These are phyloP conservation scores for Talaromyces sp. DNA, from an alignment of 2,329 filamentous ascomycete species.

Conservation along the genomic window DNA sequence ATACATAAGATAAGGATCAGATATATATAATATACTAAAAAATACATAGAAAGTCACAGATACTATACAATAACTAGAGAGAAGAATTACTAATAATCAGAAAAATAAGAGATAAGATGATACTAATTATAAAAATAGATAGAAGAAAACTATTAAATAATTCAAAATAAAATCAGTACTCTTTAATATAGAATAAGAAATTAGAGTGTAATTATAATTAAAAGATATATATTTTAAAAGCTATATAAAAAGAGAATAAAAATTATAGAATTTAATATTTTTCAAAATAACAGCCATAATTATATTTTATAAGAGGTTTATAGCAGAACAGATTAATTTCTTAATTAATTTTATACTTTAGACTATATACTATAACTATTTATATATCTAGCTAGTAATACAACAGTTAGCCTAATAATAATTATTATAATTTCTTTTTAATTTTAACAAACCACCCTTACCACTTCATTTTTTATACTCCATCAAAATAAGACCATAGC, in stretches of 20 bases:
- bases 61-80: neutral
- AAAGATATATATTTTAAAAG: neutral
- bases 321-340: neutral
- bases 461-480: neutral
- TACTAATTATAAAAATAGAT: neutral
- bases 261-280: constrained; percentile 4
- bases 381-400: neutral
- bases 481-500: neutral
- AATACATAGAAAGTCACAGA: neutral
- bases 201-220: neutral
- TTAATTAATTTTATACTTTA: neutral
- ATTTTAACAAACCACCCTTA: neutral
- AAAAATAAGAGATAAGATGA: neutral
- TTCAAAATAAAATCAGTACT: neutral
- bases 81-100: neutral
- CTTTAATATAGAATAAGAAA: neutral
- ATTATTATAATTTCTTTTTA: neutral
- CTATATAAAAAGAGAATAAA: neutral
- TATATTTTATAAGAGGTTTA: neutral
- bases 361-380: neutral
- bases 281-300: neutral
- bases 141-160: neutral
- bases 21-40: neutral
- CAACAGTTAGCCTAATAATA: neutral
- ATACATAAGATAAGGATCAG: neutral